phyloP scores from a whole-genome alignment of 805 yeast species.

The Clavispora carvajalis region DNA sequence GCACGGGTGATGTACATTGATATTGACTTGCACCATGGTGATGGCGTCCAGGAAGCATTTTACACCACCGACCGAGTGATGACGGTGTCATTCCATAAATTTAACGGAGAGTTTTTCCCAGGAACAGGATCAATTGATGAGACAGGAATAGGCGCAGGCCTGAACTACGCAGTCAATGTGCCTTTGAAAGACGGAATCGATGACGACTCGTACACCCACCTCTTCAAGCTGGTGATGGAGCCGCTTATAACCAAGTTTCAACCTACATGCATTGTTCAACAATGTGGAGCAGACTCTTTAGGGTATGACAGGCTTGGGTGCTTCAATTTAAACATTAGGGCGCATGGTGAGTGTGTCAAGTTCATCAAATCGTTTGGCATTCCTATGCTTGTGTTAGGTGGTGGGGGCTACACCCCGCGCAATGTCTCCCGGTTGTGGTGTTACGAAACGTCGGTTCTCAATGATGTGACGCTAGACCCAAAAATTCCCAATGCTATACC shows the following conservation, averaged over 20 bases:
- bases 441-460: slow-evolving; percentile 80
- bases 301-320: slow-evolving; percentile 93
- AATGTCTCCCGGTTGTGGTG: slow-evolving; percentile 95
- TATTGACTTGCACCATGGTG: slow-evolving; percentile 95
- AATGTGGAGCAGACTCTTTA: slow-evolving; percentile 95
- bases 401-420: slow-evolving; percentile 97
- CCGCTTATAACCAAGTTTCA: slow-evolving; percentile 88
- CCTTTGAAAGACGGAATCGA: slow-evolving; percentile 95
- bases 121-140: slow-evolving; percentile 95
- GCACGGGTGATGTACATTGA: slow-evolving; percentile 92
- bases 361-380: slow-evolving; percentile 83
- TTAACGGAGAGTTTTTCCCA: slow-evolving; percentile 91
- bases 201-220: slow-evolving; percentile 73
- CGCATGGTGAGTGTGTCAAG: slow-evolving; percentile 93
- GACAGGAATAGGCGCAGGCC: slow-evolving; percentile 83
- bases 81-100: slow-evolving; percentile 95
- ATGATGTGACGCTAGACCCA: slow-evolving; percentile 47
- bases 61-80: slow-evolving; percentile 91
- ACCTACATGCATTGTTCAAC: slow-evolving; percentile 91
- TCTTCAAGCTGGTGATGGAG: slow-evolving; percentile 80
- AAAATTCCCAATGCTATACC: slow-evolving; percentile 64
- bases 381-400: slow-evolving; percentile 90
- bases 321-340: slow-evolving; percentile 85
- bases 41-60: slow-evolving; percentile 97
- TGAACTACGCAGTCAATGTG: slow-evolving; percentile 81